Base-by-base conservation (phyloP, 1,139 yeast species). In the Pichia sp. region DNA sequence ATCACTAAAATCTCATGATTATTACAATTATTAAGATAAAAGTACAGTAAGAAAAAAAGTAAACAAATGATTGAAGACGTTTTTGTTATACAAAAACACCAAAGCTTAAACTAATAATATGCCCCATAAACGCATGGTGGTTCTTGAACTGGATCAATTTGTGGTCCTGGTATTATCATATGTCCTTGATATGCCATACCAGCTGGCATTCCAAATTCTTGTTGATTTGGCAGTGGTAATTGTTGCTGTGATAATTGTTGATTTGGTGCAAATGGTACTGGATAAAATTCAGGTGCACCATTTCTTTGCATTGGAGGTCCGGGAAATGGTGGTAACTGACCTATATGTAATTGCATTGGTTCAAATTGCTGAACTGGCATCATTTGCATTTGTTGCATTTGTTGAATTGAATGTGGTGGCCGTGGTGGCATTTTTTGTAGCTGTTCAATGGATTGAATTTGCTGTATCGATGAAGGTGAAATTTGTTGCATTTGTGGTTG, bases 231-330 rank as follows among this genome's bases (percentile, higher is more conserved):
- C 16, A 23, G 41, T 11, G 23, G 35, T 30, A 32, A 37, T 28
- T 26, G 41, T 20, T 33, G 41, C n/a, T 39, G 39, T 11, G 23
- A 10, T 22, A 16, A 26, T 8, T 31, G 35, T 29, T 39, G 43
- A 16, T 23, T 4, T 35, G 30, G 39, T 31, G 16, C 16, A 16
- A 16, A 16, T 16, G 16, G 16, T 16, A 16, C 16, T 16, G 16
- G 28, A 6, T 9, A 6, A 26, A 26, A 26, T 26, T 26, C 28
- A 26, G 9, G 7, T 6, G 9, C 28, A 6, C 6, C 35, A 16
- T 9, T 4, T 20, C 20, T 32, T 16, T 9, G 12, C 12, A 20
- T 6, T 29, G 33, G 6, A 10, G 29, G 32, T 3, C 24, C 34
- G 22, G 34, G 29, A n/a, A 28, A 34, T n/a, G 26, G 35, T 5